Conservation (phyloP, 768 basidiomycete species). For the Leccinum arenicola region DNA sequence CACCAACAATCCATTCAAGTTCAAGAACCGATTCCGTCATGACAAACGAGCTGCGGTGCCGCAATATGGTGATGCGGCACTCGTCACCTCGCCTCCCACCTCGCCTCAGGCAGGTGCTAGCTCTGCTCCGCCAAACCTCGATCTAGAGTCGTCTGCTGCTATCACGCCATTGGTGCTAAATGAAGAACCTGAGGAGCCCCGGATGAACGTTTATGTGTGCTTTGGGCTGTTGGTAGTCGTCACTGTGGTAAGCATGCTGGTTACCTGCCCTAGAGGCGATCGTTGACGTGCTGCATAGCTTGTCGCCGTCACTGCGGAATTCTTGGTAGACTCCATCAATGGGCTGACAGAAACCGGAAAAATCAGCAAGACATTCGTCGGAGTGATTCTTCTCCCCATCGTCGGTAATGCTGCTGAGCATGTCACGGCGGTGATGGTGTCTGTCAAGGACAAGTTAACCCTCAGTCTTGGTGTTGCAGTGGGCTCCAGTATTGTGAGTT, state of each 20-base stretch:
- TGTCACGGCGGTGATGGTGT: slow-evolving; percentile 87
- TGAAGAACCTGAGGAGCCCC: slow-evolving; percentile 41
- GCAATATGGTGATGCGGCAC: background rate
- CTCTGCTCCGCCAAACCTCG: background rate
- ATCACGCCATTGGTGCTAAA: background rate
- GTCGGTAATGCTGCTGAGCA: slow-evolving; percentile 93
- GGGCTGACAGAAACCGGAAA: slow-evolving; percentile 56
- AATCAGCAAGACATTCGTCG: slow-evolving; percentile 82
- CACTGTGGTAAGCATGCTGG: slow-evolving; percentile 51
- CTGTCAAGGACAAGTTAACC: slow-evolving; percentile 86
- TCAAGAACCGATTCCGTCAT: slow-evolving; percentile 19
- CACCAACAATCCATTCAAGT: slow-evolving; percentile 37
- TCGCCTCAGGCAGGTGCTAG: background rate
- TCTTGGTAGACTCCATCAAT: slow-evolving; percentile 77
- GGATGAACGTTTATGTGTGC: slow-evolving; percentile 55
- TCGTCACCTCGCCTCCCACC: slow-evolving; percentile 8
- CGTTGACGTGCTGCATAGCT: slow-evolving; percentile 31
- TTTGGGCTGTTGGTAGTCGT: slow-evolving; percentile 51
- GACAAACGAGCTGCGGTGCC: slow-evolving; percentile 7
- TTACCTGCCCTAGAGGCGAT: background rate
- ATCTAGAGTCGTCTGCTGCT: slow-evolving; percentile 11
- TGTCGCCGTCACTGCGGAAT: slow-evolving; percentile 57
- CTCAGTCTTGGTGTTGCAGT: slow-evolving; percentile 89
- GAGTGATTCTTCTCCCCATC: slow-evolving; percentile 84
- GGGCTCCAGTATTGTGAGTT: slow-evolving; percentile 73